phyloP scores from a whole-genome alignment of 192 early-diverging fungal genomes.

The Mortierella hygrophila region DNA sequence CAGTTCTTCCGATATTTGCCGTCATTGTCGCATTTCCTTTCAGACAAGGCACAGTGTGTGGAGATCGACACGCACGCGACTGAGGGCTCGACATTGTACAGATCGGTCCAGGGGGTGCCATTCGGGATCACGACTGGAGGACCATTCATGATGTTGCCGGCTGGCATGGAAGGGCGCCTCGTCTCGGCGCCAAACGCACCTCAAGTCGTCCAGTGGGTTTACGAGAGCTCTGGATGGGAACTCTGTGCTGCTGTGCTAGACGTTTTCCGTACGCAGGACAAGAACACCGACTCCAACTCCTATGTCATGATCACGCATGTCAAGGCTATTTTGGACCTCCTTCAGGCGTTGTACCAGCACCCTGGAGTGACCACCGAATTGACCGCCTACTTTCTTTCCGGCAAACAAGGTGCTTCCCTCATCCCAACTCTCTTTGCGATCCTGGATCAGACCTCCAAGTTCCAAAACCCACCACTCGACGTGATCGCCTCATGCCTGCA shows the following conservation, averaged over 20 bases:
- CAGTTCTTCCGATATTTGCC: constrained; percentile 43
- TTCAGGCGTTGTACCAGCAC: constrained; percentile 21
- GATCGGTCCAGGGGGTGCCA: constrained; percentile 21
- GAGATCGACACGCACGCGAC: constrained; percentile 15
- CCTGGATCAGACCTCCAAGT: constrained; percentile 42
- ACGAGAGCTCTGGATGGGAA: constrained; percentile 44
- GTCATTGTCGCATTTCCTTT: constrained; percentile 29
- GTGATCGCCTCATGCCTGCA: constrained; percentile 45
- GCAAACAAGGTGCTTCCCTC: not conserved
- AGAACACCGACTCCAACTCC: not conserved
- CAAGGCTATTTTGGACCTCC: constrained; percentile 39
- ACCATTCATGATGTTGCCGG: constrained; percentile 42
- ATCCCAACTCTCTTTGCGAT: constrained; percentile 48
- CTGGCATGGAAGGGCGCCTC: constrained; percentile 29
- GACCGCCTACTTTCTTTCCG: constrained; percentile 9
- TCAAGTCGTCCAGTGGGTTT: constrained; percentile 40
- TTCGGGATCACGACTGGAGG: constrained; percentile 30
- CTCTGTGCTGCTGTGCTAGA: constrained; percentile 29
- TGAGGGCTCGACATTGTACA: constrained; percentile 30
- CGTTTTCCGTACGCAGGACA: constrained; percentile 21
- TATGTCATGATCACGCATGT: constrained; percentile 33
- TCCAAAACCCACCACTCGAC: constrained; percentile 43
- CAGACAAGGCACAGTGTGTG: constrained; percentile 16
- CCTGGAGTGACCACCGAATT: constrained; percentile 17
- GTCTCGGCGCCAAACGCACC: constrained; percentile 41